Evolutionary conservation across 129 eudicot genomes (phyloP).

Genomic region (Flaveria robusta): DNA sequence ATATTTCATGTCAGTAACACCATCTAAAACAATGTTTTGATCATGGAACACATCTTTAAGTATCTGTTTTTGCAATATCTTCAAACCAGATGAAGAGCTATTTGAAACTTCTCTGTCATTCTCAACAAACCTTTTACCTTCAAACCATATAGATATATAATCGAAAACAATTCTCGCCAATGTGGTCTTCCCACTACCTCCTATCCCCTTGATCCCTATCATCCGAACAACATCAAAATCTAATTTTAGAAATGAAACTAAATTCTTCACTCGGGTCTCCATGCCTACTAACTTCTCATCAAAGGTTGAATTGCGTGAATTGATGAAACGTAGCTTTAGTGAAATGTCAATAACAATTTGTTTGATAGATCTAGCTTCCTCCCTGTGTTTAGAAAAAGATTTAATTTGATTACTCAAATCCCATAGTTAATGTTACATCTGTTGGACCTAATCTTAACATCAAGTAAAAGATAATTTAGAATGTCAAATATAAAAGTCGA

Average conservation of each 20-base stretch:
- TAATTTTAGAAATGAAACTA: neutral
- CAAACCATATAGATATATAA: neutral
- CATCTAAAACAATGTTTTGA: neutral
- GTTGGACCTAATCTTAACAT: too few relatives aligned
- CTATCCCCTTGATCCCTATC: conserved; percentile 28
- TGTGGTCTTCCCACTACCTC: conserved; percentile 21
- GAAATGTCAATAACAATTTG: neutral
- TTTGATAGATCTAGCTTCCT: conserved; percentile 8
- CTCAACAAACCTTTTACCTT: conserved; percentile 15
- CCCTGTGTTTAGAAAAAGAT: neutral
- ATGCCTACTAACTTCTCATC: conserved; percentile 16
- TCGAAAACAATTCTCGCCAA: conserved; percentile 9
- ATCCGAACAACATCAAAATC: neutral
- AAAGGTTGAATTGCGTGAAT: neutral
- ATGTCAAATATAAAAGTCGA: too few relatives aligned
- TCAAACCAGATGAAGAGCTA: neutral
- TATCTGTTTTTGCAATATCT: neutral
- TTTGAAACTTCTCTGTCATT: conserved; percentile 5
- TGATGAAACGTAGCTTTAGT: neutral
- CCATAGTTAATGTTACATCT: too few relatives aligned
- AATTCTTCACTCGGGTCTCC: neutral
- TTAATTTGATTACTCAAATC: neutral
- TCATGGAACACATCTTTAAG: neutral
- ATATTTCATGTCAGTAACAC: neutral
- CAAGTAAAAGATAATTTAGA: too few relatives aligned